phyloP scores from a whole-genome alignment of 495 filamentous ascomycete genomes.

The Podospora pseudocomata region DNA sequence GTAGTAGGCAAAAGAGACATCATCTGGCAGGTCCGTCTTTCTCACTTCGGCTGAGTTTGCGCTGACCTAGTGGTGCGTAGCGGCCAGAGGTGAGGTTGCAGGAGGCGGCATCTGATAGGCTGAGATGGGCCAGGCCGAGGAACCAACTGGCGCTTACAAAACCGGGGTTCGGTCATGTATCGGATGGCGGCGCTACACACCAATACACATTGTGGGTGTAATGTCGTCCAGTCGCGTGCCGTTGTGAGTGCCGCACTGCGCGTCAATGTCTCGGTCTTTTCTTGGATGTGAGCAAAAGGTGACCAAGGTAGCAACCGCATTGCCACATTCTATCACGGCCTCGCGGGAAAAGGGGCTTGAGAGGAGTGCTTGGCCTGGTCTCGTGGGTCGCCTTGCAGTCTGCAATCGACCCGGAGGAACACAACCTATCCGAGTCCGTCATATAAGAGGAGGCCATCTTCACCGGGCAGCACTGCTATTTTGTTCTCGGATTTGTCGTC shows the following conservation, averaged over 20 bases:
- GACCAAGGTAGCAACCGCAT: conserved; percentile 30
- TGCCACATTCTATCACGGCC: conserved; percentile 33
- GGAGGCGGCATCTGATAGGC: conserved; percentile 44
- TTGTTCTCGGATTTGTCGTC: background rate
- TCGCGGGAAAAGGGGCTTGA: conserved; percentile 26
- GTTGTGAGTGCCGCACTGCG: conserved; percentile 41
- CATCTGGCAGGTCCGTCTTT: conserved; percentile 7
- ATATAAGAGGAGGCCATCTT: background rate
- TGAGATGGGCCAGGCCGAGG: conserved; percentile 33
- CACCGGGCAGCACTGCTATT: conserved; percentile 15
- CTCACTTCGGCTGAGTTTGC: conserved; percentile 21
- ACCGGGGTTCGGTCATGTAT: conserved; percentile 41
- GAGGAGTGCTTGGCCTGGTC: conserved; percentile 26
- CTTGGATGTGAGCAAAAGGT: conserved; percentile 34
- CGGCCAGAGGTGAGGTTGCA: conserved; percentile 34
- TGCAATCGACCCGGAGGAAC: background rate
- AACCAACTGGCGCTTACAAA: conserved; percentile 53
- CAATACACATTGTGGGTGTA: conserved; percentile 29
- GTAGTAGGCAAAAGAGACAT: background rate
- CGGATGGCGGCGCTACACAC: conserved; percentile 48
- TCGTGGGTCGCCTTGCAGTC: conserved; percentile 43
- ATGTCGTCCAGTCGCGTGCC: conserved; percentile 43
- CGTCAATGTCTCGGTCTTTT: conserved; percentile 48
- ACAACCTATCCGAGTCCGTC: background rate
- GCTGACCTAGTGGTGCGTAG: conserved; percentile 26